A percentile compares a stretch with the other conserved stretches of the same genome.
Conservation (phyloP, 2,329 filamentous ascomycete genomes). For the Periconia macrospinosa region DNA sequence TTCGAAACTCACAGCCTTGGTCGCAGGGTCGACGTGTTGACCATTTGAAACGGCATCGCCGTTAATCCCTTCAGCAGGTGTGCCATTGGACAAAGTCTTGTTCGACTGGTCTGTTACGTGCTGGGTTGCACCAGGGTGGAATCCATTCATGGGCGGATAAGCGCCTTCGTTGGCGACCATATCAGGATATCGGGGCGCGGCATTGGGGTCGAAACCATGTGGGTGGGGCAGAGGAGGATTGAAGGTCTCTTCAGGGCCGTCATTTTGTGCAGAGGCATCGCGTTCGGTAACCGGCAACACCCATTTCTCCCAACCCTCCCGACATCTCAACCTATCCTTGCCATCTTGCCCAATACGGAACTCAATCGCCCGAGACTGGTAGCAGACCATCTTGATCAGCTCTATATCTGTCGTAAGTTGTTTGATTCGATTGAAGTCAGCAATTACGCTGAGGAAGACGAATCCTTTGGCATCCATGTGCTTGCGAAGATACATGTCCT, state of each 20-base stretch:
- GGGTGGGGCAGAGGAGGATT: conserved; percentile 45
- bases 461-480: conserved; percentile 97
- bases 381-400: conserved; percentile 73
- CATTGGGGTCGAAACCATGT: conserved; percentile 36
- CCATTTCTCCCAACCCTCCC: conserved; percentile 78
- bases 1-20: conserved; percentile 39
- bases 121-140: conserved; percentile 20
- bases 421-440: conserved; percentile 84
- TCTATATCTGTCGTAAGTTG: conserved; percentile 71
- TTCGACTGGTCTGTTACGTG: conserved; percentile 10
- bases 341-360: conserved; percentile 75
- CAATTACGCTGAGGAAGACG: conserved; percentile 76
- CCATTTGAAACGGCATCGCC: conserved; percentile 26
- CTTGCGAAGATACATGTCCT: conserved; percentile 83
- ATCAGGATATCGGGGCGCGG: conserved; percentile 30
- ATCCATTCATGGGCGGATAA: conserved; percentile 34
- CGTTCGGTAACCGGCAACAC: conserved; percentile 72
- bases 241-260: conserved; percentile 61
- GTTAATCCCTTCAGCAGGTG: conserved; percentile 21
- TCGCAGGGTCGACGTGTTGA: conserved; percentile 28
- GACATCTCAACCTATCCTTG: conserved; percentile 74
- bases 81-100: conserved; percentile 25
- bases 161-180: conserved; percentile 26
- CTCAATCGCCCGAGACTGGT: conserved; percentile 73
- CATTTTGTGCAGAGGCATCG: conserved; percentile 71